Evolutionary conservation across 345 rosid species (phyloP).

Genomic region (Sisymbrium irio): DNA sequence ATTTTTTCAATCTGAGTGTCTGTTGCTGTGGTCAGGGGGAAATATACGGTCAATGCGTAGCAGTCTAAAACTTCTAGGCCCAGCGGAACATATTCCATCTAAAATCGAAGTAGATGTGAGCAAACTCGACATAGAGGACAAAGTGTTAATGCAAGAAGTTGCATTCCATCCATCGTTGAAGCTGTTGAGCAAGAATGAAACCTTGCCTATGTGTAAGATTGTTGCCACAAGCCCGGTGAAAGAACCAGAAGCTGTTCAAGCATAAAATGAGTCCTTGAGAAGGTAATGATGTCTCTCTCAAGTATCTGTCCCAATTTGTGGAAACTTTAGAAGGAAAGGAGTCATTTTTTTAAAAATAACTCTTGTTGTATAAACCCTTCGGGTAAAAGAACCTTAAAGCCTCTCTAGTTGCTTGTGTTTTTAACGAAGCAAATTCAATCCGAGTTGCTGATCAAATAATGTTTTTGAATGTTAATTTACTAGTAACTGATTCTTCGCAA

Average conservation of each 20-base stretch:
- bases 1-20: background rate
- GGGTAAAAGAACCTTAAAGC: background rate
- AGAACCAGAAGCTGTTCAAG: conserved; percentile 33
- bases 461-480: background rate
- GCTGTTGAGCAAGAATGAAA: conserved; percentile 73
- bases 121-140: conserved; percentile 73
- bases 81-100: conserved; percentile 74
- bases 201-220: conserved; percentile 77
- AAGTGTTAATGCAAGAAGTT: conserved; percentile 53
- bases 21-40: conserved; percentile 55
- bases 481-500: background rate
- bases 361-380: conserved; percentile 7
- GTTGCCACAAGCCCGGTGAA: conserved; percentile 39
- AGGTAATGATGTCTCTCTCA: background rate
- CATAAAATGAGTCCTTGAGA: conserved; percentile 3
- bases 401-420: background rate
- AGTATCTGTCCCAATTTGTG: background rate
- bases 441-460: background rate
- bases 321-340: background rate
- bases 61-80: conserved; percentile 53
- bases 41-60: conserved; percentile 49
- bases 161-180: conserved; percentile 66
- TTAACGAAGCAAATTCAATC: background rate
- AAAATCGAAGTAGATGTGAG: conserved; percentile 87
- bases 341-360: background rate